Evolutionary conservation across 164 flowering plant genomes (phyloP), one percentile per base, ranked within the genome.

Genomic region (Tinospora cordifolia): DNA sequence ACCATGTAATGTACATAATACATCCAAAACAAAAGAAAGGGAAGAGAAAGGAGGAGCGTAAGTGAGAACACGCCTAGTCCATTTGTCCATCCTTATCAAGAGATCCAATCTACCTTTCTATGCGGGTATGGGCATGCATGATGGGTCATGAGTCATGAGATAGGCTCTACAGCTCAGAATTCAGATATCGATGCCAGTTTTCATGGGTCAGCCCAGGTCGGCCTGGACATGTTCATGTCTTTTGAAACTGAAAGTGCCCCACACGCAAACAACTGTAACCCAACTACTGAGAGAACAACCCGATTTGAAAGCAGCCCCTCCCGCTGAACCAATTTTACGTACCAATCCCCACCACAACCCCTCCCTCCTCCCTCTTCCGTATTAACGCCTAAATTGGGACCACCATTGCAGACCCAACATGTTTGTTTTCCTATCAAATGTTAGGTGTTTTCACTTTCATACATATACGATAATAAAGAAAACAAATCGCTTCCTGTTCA

Each of bases 141-240:
- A n/a, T n/a, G n/a, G n/a, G n/a, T n/a, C n/a, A n/a, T n/a, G n/a
- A n/a, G n/a, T n/a, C n/a, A 15, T n/a, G 17, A 22, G 7, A 51
- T 15, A 8, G 59, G 59, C 8, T 51, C 59, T 17, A 51, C 59
- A 51, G 22, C 59, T 51, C 19, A 51, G 59, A 51, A 3, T 17
- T 51, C 59, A 51, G 59, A 51, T 51, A 51, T 51, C 21, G 19
- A 51, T 17, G 59, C 59, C 59, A 51, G 59, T 51, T 51, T 51
- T 51, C 17, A 51, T 51, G 13, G 22, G 59, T n/a, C 59, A 49
- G 57, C 6, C 0, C 12, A 51, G 59, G 59, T 8, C 59, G 21
- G 59, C 11, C 46, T 41, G 46, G 59, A 51, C 59, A 2, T 51
- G 22, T 17, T 51, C 10, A 51, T 51, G 59, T n/a, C 59, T 51